A percentile compares a stretch with the other conserved stretches of the same genome.
These are phyloP conservation scores for Condylostoma magnum DNA, from an alignment of 169 alveolate genomes.

Conservation along the genomic window DNA sequence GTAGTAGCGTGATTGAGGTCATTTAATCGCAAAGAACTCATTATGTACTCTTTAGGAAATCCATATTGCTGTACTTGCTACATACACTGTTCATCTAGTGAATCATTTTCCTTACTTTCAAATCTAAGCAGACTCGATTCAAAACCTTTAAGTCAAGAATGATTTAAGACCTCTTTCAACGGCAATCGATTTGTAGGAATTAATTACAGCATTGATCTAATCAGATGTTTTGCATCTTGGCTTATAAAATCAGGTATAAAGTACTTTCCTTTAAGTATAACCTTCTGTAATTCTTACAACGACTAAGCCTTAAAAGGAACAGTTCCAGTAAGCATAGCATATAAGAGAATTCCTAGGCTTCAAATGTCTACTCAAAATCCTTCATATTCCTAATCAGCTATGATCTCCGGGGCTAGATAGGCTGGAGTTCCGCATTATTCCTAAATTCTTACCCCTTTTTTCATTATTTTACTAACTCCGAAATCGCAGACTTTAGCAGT, in stretches of 20 bases:
- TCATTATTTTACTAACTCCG: constrained; percentile 63
- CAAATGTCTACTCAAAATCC: constrained; percentile 71
- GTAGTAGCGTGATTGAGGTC: constrained; percentile 64
- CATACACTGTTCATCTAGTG: too few relatives aligned
- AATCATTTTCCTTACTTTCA: too few relatives aligned
- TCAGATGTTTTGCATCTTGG: constrained; percentile 48
- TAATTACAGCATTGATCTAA: constrained; percentile 47
- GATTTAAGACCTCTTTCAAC: constrained; percentile 50
- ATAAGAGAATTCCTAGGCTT: constrained; percentile 68
- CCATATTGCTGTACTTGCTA: too few relatives aligned
- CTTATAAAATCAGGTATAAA: constrained; percentile 47
- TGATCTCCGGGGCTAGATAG: constrained; percentile 78
- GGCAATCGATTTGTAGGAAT: constrained; percentile 61
- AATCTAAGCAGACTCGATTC: too few relatives aligned
- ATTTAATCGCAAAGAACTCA: constrained; percentile 43
- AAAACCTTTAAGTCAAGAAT: constrained; percentile 62
- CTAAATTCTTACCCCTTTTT: constrained; percentile 35
- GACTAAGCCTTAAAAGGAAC: constrained; percentile 68
- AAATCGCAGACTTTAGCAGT: constrained; percentile 76
- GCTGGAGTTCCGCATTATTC: constrained; percentile 79
- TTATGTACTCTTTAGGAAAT: constrained; percentile 57
- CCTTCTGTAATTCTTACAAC: constrained; percentile 39
- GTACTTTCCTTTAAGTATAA: constrained; percentile 57
- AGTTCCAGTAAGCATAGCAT: constrained; percentile 62
- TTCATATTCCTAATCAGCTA: constrained; percentile 55